Evolutionary conservation across 1,284 basidiomycete genomes (phyloP).

Genomic region (Malassezia globosa): DNA sequence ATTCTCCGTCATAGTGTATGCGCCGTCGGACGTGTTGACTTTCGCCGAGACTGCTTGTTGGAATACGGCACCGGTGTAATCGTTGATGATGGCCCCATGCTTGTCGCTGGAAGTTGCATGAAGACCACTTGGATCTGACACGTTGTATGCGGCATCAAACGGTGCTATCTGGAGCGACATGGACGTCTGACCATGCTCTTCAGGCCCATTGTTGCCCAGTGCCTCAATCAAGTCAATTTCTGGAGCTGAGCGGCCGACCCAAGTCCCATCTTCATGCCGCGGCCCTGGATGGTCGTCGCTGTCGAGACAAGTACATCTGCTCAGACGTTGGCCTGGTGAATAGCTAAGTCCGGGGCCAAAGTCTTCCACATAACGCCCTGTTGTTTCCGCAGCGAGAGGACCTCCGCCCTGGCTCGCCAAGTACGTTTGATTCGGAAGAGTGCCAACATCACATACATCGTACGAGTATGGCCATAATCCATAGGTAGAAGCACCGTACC

Average conservation of each 20-base stretch:
- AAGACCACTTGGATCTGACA: slow-evolving; percentile 34
- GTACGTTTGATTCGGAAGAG: slow-evolving; percentile 37
- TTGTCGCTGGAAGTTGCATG: neutral
- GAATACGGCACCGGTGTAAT: slow-evolving; percentile 35
- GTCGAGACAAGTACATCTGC: slow-evolving; percentile 34
- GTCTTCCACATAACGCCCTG: slow-evolving; percentile 28
- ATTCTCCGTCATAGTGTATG: slow-evolving; percentile 25
- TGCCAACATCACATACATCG: slow-evolving; percentile 44
- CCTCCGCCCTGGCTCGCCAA: slow-evolving; percentile 26
- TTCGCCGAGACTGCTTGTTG: slow-evolving; percentile 43
- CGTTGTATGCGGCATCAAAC: slow-evolving; percentile 46
- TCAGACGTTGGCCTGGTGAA: slow-evolving; percentile 37
- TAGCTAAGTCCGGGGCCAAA: slow-evolving; percentile 32
- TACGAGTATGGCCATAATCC: slow-evolving; percentile 49
- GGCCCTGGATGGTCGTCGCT: slow-evolving; percentile 42
- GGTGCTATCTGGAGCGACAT: slow-evolving; percentile 40
- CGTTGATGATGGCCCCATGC: slow-evolving; percentile 21
- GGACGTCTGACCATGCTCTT: slow-evolving; percentile 27
- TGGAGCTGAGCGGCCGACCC: slow-evolving; percentile 57
- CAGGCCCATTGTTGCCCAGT: slow-evolving; percentile 25
- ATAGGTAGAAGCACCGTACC: slow-evolving; percentile 62
- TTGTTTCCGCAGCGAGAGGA: slow-evolving; percentile 33
- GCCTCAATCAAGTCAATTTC: slow-evolving; percentile 77
- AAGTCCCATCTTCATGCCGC: slow-evolving; percentile 27
- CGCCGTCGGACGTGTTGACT: slow-evolving; percentile 26